Conservation (phyloP, 129 eudicot species). For the Lonicera japonica region DNA sequence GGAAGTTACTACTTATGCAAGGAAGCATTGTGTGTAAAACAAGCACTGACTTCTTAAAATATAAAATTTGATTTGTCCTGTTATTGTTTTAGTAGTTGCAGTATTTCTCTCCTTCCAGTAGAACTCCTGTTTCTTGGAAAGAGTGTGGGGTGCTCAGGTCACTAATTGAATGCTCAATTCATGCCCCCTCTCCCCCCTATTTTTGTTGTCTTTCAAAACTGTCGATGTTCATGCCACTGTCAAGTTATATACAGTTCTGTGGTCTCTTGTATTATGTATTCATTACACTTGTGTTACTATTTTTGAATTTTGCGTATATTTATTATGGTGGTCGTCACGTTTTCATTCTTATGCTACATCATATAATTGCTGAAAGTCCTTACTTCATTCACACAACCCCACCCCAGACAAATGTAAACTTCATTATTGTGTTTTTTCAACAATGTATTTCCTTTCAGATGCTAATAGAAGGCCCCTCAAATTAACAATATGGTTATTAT, state of each 20-base stretch:
- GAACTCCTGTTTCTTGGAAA: background rate
- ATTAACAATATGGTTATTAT: background rate
- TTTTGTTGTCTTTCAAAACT: background rate
- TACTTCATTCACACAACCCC: too few species aligned
- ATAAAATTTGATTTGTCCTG: too few species aligned
- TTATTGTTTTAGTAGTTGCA: background rate
- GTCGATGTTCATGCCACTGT: too few species aligned
- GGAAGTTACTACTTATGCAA: too few species aligned
- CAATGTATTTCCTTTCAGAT: background rate
- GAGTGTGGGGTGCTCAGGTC: too few species aligned
- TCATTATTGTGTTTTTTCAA: background rate
- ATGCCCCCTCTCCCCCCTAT: background rate
- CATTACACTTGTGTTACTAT: background rate
- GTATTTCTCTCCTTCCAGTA: background rate
- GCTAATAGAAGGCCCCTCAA: background rate
- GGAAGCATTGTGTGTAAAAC: too few species aligned
- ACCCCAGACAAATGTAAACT: too few species aligned
- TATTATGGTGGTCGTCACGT: background rate
- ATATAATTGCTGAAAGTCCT: too few species aligned
- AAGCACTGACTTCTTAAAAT: too few species aligned
- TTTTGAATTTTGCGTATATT: background rate
- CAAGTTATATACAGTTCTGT: too few species aligned
- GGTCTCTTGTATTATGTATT: background rate
- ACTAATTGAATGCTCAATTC: background rate
- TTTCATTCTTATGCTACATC: background rate